Base-by-base conservation (phyloP, 768 basidiomycete species). In the Lepiota subincarnata region DNA sequence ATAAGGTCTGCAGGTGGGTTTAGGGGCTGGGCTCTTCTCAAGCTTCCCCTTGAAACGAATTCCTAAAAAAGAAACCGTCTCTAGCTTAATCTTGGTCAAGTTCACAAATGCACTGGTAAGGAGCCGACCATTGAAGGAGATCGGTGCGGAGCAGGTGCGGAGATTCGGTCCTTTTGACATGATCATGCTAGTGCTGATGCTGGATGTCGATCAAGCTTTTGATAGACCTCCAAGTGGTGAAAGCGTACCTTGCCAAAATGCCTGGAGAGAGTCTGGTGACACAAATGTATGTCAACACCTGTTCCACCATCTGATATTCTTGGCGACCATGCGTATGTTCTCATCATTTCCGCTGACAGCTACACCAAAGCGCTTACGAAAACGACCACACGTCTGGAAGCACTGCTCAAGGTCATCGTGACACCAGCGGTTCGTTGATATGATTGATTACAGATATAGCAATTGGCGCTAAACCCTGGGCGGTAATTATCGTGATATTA, bases 341-440 rank as follows among this genome's bases (percentile, higher is more conserved):
- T 24, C 34, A 20, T 39, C 26, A 20, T 28, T 19, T 2, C 28
- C 14, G 19, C 24, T 43, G 60, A 53, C 64, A 95, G 93, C 31
- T 98, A 95, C 65, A 83, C 85, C 6, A 84, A 89, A 40, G 85
- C 85, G 53, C 75, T 98, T 36, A 84, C 79, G 22, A 96, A 93
- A 60, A 86, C 80, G 38, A 89, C 90, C 0, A 81, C 84, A 2
- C 80, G 87, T 46, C 68, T 98, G 41, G 97, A 99, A 68, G 91
- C 92, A 1, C 73, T 99, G 60, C 80, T 99, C 50, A 98, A 99
- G 70, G 92, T 97, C 53, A 89, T 98, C 50, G 84, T 98, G 18
- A 95, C 92, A 0, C 96, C 96, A 1, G 89, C 86, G 56, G 92
- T 92, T 68, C 55, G 87, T 73, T 10, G 8, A 24, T 41, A 8